Percentiles rank a stretch among this genome's conserved stretches.
Evolutionary conservation across 805 yeast species (phyloP).

Genomic region (Myxozyma kluyveri): DNA sequence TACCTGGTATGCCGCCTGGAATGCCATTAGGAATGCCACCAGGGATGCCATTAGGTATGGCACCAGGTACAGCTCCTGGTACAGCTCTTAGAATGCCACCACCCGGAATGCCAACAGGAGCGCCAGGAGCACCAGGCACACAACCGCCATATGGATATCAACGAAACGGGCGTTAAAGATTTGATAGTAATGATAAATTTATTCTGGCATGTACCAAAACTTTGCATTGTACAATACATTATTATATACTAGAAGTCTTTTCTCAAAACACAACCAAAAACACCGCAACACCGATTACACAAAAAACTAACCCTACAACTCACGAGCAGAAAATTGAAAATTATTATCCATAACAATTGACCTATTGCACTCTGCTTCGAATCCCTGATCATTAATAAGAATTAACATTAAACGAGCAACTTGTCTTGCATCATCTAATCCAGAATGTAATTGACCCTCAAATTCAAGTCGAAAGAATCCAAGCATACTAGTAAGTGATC

Average conservation of each 20-base stretch:
- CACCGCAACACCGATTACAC: no score
- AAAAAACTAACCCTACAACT: background rate
- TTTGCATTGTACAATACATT: no score
- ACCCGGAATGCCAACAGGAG: no score
- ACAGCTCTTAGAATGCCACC: no score
- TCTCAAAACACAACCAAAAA: background rate
- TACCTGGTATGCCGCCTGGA: background rate
- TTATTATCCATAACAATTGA: slow-evolving; percentile 10
- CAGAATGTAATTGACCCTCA: slow-evolving; percentile 9
- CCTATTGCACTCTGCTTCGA: slow-evolving; percentile 8
- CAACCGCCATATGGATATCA: no score
- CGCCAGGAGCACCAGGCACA: no score
- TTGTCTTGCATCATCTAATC: slow-evolving; percentile 13
- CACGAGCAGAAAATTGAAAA: slow-evolving; percentile 11
- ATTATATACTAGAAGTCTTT: no score
- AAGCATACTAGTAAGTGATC: slow-evolving; percentile 22
- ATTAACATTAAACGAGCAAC: slow-evolving; percentile 9
- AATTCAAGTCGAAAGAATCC: slow-evolving; percentile 10
- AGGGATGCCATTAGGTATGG: background rate
- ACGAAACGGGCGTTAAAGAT: no score
- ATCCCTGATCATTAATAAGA: background rate
- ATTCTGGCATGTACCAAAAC: no score
- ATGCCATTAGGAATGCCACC: background rate
- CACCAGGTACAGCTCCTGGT: background rate
- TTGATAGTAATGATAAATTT: no score